Evolutionary conservation across 805 yeast species (phyloP).

Genomic region (Cephaloascus albidus): DNA sequence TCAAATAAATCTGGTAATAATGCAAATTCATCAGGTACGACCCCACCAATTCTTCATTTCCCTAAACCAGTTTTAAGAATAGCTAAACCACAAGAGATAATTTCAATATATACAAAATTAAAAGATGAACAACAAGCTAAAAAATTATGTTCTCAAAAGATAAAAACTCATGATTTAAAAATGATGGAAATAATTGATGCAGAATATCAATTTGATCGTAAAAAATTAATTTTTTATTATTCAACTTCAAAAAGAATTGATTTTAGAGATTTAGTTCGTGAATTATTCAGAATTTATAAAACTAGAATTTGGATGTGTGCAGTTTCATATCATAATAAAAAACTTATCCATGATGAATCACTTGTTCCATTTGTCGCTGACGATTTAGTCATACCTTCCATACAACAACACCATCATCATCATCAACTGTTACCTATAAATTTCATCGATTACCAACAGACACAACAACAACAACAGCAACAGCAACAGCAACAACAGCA

Average conservation of each 20-base stretch:
- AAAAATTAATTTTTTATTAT: conserved; percentile 67
- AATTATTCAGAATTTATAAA: conserved; percentile 65
- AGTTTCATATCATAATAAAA: conserved; percentile 26
- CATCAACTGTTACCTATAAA: not conserved
- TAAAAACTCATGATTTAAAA: conserved; percentile 38
- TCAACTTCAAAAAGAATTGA: conserved; percentile 57
- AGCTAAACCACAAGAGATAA: conserved; percentile 54
- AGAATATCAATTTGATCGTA: conserved; percentile 76
- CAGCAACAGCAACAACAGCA: conserved; percentile 2
- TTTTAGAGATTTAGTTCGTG: conserved; percentile 64
- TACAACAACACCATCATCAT: not conserved
- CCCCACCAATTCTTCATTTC: conserved; percentile 42
- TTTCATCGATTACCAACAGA: not conserved
- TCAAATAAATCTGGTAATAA: not conserved
- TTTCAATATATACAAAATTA: conserved; percentile 46
- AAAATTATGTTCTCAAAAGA: conserved; percentile 48
- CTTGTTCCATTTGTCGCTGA: no score
- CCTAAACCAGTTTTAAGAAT: conserved; percentile 61
- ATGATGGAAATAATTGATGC: conserved; percentile 64
- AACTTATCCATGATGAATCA: conserved; percentile 2
- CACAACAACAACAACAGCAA: not conserved
- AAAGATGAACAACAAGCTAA: conserved; percentile 67
- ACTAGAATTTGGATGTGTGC: conserved; percentile 84
- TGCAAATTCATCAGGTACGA: conserved; percentile 5
- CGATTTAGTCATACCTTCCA: no score